Evolutionary conservation across 2,329 filamentous ascomycete genomes (phyloP).

Genomic region (Clonostachys rosea): DNA sequence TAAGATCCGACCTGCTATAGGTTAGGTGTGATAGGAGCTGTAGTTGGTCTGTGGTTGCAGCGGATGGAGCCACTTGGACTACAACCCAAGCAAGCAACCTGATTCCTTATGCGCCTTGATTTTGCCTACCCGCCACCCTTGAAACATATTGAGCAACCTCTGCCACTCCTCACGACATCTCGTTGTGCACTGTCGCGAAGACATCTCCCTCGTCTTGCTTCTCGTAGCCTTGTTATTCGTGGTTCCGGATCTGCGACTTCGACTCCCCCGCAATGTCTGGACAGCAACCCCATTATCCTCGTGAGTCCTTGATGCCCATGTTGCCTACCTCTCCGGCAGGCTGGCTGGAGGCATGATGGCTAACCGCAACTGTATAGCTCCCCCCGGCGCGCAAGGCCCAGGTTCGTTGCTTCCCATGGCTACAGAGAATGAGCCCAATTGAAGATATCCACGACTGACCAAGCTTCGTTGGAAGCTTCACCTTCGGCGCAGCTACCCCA

Average conservation of each 20-base stretch:
- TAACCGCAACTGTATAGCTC: constrained; percentile 22
- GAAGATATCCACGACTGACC: neutral
- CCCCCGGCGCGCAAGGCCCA: constrained; percentile 28
- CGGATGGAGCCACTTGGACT: no score
- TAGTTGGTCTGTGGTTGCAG: neutral
- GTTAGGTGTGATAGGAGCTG: neutral
- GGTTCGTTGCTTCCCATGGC: constrained; percentile 11
- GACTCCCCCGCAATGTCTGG: constrained; percentile 26
- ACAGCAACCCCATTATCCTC: constrained; percentile 34
- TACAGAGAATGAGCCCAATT: no score
- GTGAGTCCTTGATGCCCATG: constrained; percentile 21
- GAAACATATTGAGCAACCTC: no score
- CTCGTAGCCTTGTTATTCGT: neutral
- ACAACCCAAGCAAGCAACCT: no score
- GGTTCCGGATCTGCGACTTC: neutral
- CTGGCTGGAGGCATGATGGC: constrained; percentile 5
- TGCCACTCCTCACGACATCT: no score
- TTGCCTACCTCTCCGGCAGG: neutral
- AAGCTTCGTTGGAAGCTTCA: neutral
- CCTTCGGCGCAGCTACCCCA: constrained; percentile 21
- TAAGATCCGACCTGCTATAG: neutral
- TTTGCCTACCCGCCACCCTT: neutral
- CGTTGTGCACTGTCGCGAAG: no score
- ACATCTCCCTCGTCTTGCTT: no score
- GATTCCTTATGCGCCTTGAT: neutral